Base-by-base conservation (phyloP, 139 green algal species). In the Raphidocelis subcapitata region DNA sequence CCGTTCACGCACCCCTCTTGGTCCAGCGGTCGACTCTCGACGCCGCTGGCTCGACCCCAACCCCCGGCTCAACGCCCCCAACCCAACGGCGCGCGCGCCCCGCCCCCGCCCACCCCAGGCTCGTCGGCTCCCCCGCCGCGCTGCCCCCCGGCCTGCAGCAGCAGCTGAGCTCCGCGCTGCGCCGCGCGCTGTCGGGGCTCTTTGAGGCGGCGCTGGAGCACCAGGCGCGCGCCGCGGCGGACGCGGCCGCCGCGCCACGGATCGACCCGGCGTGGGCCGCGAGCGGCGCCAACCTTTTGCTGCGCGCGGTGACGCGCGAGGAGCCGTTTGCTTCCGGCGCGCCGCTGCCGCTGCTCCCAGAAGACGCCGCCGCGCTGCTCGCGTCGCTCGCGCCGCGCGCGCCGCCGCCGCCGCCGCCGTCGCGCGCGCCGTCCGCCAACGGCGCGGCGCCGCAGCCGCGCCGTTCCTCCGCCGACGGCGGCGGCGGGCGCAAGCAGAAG, bases 261-360 rank as follows among this genome's bases (percentile, higher is more conserved):
- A 12, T 49, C 41, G 41, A 12, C 41, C 8, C 41, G 12, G 54
- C 54, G 24, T 78, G 72, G 72, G 16, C 65, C 20, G 57, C 62
- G 21, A 66, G 31, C 24, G 62, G 72, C 72, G 72, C 62, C 52
- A 67, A 72, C 61, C 52, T 78, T n/a, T 52, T 72, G 20, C 62
- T 78, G 18, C 37, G 72, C 26, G 72, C 72, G 20, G 36, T 78
- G 8, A 72, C 72, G 0, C 35, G 72, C 3, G 52, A 49, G 20
- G 33, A 18, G 0, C 36, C 55, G 18, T 78, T 78, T 21, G 35
- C 31, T 5, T 26, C 18, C 0, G 54, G 69, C 29, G 61, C 62
- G 12, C 32, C 47, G 35, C 63, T 78, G 52, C 72, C 72, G 24
- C 47, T 78, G 49, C 63, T 78, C 35, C 72, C 72, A 24, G n/a